Percentiles rank a stretch among this genome's conserved stretches.
These are phyloP conservation scores for Talaromyces sp. DNA, from an alignment of 2,329 filamentous ascomycete species.

Conservation along the genomic window DNA sequence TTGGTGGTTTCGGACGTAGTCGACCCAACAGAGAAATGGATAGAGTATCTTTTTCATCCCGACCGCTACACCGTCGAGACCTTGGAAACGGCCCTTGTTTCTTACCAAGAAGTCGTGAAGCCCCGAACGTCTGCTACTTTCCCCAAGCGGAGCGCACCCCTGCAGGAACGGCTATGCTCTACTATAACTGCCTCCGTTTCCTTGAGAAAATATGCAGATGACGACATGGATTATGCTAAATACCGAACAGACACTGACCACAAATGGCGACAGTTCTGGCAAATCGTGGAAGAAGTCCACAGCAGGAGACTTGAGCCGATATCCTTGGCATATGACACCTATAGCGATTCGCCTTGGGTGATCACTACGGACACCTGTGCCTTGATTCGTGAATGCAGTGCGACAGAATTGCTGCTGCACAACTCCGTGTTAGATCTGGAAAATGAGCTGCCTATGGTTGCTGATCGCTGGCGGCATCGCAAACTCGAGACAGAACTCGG, in stretches of 20 bases:
- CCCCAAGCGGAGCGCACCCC: slow-evolving; percentile 47
- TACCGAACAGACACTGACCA: slow-evolving; percentile 69
- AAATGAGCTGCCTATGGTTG: slow-evolving; percentile 34
- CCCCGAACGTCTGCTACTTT: slow-evolving; percentile 38
- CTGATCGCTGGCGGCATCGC: slow-evolving; percentile 41
- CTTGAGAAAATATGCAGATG: slow-evolving; percentile 57
- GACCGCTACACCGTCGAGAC: slow-evolving; percentile 75
- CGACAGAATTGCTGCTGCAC: slow-evolving; percentile 67
- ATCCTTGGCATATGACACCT: slow-evolving; percentile 67
- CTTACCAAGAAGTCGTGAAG: slow-evolving; percentile 66
- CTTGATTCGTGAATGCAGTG: slow-evolving; percentile 72
- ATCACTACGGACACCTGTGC: slow-evolving; percentile 77
- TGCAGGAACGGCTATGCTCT: slow-evolving; percentile 71
- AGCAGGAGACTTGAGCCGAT: slow-evolving; percentile 78
- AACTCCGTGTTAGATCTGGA: slow-evolving; percentile 51
- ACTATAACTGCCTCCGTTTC: slow-evolving; percentile 65
- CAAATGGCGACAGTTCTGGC: slow-evolving; percentile 88
- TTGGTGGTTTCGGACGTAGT: slow-evolving; percentile 60
- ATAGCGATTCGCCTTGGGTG: slow-evolving; percentile 71
- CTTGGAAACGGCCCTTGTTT: slow-evolving; percentile 73
- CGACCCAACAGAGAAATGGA: slow-evolving; percentile 77
- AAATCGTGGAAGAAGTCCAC: slow-evolving; percentile 78
- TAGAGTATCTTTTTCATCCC: slow-evolving; percentile 75
- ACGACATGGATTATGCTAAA: slow-evolving; percentile 67
- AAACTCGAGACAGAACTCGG: slow-evolving; percentile 45